Evolutionary conservation across 305 asterid genomes (phyloP).

Genomic region (Withania somnifera): DNA sequence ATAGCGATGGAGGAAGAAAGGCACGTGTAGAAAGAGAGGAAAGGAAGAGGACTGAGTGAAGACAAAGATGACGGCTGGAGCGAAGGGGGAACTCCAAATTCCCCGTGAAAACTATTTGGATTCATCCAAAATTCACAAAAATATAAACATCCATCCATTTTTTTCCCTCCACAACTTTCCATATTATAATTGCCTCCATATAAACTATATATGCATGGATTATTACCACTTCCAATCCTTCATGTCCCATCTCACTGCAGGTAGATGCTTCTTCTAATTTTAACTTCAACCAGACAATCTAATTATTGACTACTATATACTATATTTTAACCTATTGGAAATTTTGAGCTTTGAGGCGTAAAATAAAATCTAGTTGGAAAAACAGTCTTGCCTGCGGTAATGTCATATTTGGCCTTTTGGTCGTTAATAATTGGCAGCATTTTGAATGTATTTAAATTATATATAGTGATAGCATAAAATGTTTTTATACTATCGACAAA

Average conservation of each 20-base stretch:
- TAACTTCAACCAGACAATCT: neutral
- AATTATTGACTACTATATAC: neutral
- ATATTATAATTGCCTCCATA: slow-evolving; percentile 29
- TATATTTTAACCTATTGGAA: neutral
- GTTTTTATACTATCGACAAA: neutral
- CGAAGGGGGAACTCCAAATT: slow-evolving; percentile 61
- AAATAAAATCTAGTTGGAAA: neutral
- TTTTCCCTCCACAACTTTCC: slow-evolving; percentile 37
- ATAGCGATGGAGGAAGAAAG: slow-evolving; percentile 12
- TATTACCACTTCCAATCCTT: slow-evolving; percentile 21
- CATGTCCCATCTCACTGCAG: slow-evolving; percentile 11
- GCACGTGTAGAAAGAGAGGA: slow-evolving; percentile 70
- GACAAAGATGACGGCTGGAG: slow-evolving; percentile 64
- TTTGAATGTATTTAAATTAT: neutral
- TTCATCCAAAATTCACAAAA: slow-evolving; percentile 36
- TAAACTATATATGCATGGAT: slow-evolving; percentile 1
- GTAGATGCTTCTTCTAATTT: neutral
- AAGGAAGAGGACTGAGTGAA: slow-evolving; percentile 31
- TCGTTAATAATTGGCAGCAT: neutral
- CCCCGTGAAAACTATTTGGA: slow-evolving; percentile 92
- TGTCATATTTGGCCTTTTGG: neutral
- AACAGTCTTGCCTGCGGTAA: neutral
- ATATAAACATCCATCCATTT: slow-evolving; percentile 17
- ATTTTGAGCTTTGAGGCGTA: neutral
- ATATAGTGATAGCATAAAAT: neutral